These are phyloP conservation scores for Heterococcus sp. DNA, from an alignment of 108 stramenopile genomes.

Conservation along the genomic window DNA sequence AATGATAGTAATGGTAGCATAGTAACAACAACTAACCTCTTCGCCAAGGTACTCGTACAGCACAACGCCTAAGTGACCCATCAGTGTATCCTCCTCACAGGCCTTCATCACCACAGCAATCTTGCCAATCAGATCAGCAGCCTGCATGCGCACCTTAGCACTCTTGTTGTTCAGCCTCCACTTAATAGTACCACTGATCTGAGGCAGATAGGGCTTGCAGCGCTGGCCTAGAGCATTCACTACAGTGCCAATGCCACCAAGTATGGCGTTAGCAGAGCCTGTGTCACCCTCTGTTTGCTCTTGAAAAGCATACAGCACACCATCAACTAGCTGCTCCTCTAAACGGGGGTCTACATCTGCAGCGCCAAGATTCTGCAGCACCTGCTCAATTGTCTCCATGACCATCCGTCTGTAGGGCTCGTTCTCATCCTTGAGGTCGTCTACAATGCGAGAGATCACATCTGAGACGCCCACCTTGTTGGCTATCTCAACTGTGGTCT, in stretches of 20 bases:
- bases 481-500: conserved; percentile 95
- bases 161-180: conserved; percentile 97
- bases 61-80: conserved; percentile 97
- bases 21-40: conserved; percentile 62
- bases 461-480: conserved; percentile 96
- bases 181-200: conserved; percentile 95
- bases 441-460: conserved; percentile 88
- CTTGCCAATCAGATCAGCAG: conserved; percentile 92
- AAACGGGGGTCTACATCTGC: conserved; percentile 87
- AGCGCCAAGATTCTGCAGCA: conserved; percentile 86
- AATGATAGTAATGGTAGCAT: too few relatives aligned
- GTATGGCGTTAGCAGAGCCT: conserved; percentile 64
- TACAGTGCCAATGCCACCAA: conserved; percentile 93
- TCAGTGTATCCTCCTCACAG: conserved; percentile 93
- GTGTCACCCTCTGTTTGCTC: conserved; percentile 77
- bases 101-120: conserved; percentile 97
- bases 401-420: conserved; percentile 99
- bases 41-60: conserved; percentile 99
- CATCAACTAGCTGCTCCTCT: conserved; percentile 97
- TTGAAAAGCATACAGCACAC: conserved; percentile 96
- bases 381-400: conserved; percentile 91
- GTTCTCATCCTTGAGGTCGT: conserved; percentile 97
- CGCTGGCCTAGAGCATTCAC: conserved; percentile 91
- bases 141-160: conserved; percentile 96
- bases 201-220: conserved; percentile 94